Base-by-base conservation (phyloP, 2,329 filamentous ascomycete genomes). In the Colletotrichum sp. region DNA sequence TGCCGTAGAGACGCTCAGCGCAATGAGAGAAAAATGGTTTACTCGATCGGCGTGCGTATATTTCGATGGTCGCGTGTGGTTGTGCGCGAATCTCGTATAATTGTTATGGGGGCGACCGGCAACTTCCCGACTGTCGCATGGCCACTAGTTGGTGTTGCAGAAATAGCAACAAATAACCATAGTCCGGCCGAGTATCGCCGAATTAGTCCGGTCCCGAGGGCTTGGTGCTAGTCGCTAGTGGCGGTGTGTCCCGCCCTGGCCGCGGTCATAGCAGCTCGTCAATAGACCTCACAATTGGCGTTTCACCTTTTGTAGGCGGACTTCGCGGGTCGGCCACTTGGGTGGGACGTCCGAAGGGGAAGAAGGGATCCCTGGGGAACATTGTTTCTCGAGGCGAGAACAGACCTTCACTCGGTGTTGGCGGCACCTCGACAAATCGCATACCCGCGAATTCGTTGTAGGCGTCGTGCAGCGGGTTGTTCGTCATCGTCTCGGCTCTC, bases 251-350 rank as follows among this genome's bases (percentile, higher is more conserved):
- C 59, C 65, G 64, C 55, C 26, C 63, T 66, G 73, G 44, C 73
- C 21, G 64, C 34, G 71, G 68, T 88, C 89, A 96, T 84, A 96
- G 87, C 68, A 95, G 88, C 81, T 96, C 94, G 82, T 95, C 93
- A 80, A 96, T 96, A 75, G 93, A 96, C 72, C 94, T 89, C 68
- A 93, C 92, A 77, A 96, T 96, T 5, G 94, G 93, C 74, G 92
- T 92, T 82, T 94, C 93, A 52, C 94, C 94, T 80, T 91, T 92
- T 15, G 93, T 94, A 1, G 94, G 93, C 18, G 94, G 94, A 82
- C 94, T 96, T 79, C 95, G 87, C 16, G 95, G 95, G 81, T 96
- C 94, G 16, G 87, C 88, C 13, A 87, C 84, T 77, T 90, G 88
- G 4, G 86, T 80, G 13, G 90, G 90, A 49, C 88, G 87, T 60